These are phyloP conservation scores for Epichloe amarillans DNA, from an alignment of 2,329 filamentous ascomycete genomes.

Conservation along the genomic window DNA sequence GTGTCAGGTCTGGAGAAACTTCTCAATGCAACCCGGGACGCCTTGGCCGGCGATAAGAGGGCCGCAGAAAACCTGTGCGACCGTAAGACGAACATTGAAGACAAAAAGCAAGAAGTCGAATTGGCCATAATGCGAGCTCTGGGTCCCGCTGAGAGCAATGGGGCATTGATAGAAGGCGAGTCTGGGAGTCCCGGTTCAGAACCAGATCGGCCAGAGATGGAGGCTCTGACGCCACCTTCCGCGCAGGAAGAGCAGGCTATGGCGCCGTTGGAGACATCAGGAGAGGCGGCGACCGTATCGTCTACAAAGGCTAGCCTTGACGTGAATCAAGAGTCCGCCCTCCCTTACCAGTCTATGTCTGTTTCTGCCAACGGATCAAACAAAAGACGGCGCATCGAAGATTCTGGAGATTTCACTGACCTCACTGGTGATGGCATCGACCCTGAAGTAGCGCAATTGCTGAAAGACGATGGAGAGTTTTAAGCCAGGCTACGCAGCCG, in stretches of 20 bases:
- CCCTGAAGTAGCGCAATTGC: constrained; percentile 41
- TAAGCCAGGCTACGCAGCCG: constrained; percentile 6
- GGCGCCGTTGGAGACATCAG: constrained; percentile 8
- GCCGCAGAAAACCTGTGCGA: constrained; percentile 48
- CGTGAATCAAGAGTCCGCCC: constrained; percentile 25
- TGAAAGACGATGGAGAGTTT: constrained; percentile 25
- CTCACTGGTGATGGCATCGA: constrained; percentile 45
- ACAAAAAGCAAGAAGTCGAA: constrained; percentile 79
- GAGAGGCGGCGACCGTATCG: constrained; percentile 6
- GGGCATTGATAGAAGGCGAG: constrained; percentile 32
- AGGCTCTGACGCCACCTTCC: constrained; percentile 73
- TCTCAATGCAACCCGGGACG: constrained; percentile 57
- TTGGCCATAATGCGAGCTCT: constrained; percentile 80
- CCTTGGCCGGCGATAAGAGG: constrained; percentile 56
- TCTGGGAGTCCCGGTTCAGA: constrained; percentile 39
- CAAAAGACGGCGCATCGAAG: constrained; percentile 41
- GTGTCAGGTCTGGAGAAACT: constrained; percentile 74
- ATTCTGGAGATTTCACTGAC: constrained; percentile 38
- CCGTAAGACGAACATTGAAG: constrained; percentile 61
- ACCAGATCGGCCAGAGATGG: constrained; percentile 64
- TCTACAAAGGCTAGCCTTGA: constrained; percentile 22
- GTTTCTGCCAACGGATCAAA: constrained; percentile 39
- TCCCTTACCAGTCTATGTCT: constrained; percentile 35
- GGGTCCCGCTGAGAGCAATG: constrained; percentile 41
- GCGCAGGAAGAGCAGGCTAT: constrained; percentile 28